Evolutionary conservation across 345 rosid species (phyloP).

Genomic region (Theobroma cacao): DNA sequence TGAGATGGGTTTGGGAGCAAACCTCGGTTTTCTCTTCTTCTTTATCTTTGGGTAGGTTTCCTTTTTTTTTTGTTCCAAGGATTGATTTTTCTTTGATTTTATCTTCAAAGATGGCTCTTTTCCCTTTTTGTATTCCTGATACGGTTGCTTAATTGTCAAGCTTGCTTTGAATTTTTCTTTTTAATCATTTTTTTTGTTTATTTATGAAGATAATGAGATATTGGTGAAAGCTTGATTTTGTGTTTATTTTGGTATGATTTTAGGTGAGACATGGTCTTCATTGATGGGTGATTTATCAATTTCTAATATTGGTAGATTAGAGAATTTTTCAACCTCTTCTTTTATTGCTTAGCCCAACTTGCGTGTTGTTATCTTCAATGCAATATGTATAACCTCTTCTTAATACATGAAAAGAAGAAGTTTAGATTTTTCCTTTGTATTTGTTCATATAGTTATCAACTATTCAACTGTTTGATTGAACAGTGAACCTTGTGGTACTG

Average conservation of each 20-base stretch:
- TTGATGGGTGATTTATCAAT: conserved; percentile 7
- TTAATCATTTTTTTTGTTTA: neutral
- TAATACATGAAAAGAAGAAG: neutral
- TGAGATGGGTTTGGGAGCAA: neutral
- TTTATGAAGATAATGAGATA: neutral
- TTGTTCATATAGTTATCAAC: conserved; percentile 2
- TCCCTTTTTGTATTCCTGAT: neutral
- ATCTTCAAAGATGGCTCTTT: neutral
- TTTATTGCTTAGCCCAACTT: conserved; percentile 5
- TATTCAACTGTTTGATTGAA: conserved; percentile 18
- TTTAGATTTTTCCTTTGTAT: neutral
- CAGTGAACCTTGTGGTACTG: conserved; percentile 6
- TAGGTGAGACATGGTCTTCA: conserved; percentile 8
- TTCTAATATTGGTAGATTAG: conserved; percentile 1
- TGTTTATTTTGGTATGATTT: conserved; percentile 1
- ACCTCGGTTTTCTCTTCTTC: neutral
- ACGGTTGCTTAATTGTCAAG: neutral
- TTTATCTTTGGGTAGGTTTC: neutral
- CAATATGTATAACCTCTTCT: neutral
- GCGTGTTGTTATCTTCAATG: neutral
- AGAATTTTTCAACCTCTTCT: conserved; percentile 1
- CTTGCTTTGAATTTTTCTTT: neutral
- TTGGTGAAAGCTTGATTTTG: neutral
- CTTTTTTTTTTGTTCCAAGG: neutral
- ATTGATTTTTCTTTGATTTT: neutral